Percentiles rank a stretch among this genome's conserved stretches.
phyloP scores from a whole-genome alignment of 257 asterid species.

The Solanum tacnaense region DNA sequence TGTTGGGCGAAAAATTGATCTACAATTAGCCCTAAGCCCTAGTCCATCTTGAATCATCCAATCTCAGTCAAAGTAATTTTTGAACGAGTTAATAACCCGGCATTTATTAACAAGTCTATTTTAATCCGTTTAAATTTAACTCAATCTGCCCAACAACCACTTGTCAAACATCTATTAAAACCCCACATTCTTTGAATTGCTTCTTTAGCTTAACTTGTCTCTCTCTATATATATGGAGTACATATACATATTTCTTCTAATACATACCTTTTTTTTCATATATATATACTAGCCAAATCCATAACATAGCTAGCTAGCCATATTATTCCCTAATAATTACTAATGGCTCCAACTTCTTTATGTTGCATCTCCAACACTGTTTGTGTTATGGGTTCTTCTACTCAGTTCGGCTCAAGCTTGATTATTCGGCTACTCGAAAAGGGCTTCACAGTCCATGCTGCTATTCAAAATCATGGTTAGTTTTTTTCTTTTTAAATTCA shows the following conservation, averaged over 20 bases:
- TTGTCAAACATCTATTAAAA: not conserved
- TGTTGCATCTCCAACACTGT: slow-evolving; percentile 4
- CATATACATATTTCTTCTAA: not conserved
- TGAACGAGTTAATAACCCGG: not conserved
- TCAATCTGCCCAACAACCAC: not conserved
- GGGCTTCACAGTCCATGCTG: slow-evolving; percentile 92
- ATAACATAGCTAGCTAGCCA: not conserved
- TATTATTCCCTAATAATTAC: too few relatives aligned
- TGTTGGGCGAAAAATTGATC: not conserved
- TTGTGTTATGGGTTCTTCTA: slow-evolving; percentile 84
- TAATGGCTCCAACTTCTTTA: not conserved
- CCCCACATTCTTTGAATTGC: not conserved
- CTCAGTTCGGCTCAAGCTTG: slow-evolving; percentile 53
- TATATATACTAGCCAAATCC: not conserved
- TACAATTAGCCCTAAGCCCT: not conserved
- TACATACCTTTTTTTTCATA: not conserved
- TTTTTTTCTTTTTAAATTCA: not conserved
- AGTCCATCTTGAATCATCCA: not conserved
- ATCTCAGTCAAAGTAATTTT: not conserved
- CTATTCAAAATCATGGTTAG: slow-evolving; percentile 35
- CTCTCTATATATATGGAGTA: not conserved
- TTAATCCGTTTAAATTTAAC: too few relatives aligned
- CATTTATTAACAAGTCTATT: too few relatives aligned
- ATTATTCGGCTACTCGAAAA: slow-evolving; percentile 54
- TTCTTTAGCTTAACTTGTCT: not conserved